Conservation (phyloP, 2,329 filamentous ascomycete genomes). For the Apiospora rasikravindrae region DNA sequence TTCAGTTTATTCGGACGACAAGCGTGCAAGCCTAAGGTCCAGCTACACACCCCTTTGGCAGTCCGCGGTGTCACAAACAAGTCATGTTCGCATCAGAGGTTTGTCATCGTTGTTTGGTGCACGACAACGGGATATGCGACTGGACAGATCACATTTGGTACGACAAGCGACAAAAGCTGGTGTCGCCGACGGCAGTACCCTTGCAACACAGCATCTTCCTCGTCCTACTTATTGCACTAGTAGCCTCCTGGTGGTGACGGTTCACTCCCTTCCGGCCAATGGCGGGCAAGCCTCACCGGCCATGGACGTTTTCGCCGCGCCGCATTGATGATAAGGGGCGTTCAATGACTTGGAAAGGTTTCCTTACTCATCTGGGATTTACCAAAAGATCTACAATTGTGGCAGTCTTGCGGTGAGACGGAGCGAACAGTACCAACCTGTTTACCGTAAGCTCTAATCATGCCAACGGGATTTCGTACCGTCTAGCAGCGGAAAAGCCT, state of each 20-base stretch:
- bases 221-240: neutral
- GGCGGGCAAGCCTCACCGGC: neutral
- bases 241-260: neutral
- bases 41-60: neutral
- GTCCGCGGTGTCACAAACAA: neutral
- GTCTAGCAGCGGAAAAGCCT: neutral
- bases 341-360: constrained; percentile 10
- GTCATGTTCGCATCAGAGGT: constrained; percentile 8
- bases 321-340: constrained; percentile 2
- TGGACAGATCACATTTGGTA: neutral
- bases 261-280: neutral
- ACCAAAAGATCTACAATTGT: neutral
- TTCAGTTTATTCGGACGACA: constrained; percentile 12
- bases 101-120: neutral
- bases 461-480: neutral
- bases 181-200: neutral
- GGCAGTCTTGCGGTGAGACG: constrained; percentile 8
- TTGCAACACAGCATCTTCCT: neutral
- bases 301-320: neutral
- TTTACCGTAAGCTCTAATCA: neutral
- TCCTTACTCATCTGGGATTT: neutral
- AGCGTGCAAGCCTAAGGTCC: neutral
- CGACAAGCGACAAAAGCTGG: neutral
- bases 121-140: constrained; percentile 7
- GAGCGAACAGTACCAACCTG: constrained; percentile 2